Evolutionary conservation across 768 basidiomycete genomes (phyloP), one percentile per base, ranked within the genome.

Genomic region (Tremella yokohamensis): DNA sequence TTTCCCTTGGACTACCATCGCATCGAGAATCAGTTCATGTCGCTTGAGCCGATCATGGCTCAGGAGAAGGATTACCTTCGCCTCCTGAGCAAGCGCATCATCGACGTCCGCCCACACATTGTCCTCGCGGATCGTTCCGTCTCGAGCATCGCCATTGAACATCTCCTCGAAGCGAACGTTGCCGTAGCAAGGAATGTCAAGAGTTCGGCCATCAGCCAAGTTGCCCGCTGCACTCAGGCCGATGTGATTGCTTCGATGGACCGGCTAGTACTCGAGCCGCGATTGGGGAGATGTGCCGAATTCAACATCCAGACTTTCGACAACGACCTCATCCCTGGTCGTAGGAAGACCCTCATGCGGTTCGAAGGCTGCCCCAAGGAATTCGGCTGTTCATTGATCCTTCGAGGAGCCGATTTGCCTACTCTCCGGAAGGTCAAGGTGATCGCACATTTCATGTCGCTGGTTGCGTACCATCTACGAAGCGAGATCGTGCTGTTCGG

Each of bases 221-320:
- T 98, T 47, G 84, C 92, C n/a, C 81, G 93, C 26, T 92, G 92
- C 84, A 94, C 91, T 0, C 90, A 94, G 70, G 89, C 88, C 18
- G 93, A 94, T 64, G 85, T 97, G 13, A 88, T 98, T 72, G 90
- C 90, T 2, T 94, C 91, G 3, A 93, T 96, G 82, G 93, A 96
- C 70, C 88, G 90, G 69, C 81, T 97, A 39, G 90, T 90, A 0
- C 78, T 90, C 58, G 90, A 94, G 70, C 90, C 93, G 7, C 85
- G 85, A 37, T 78, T 97, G 20, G 94, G 94, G 1, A 87, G 94
- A 67, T 98, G 93, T 70, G 79, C 84, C 6, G 83, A 84, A 18
- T 94, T 90, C 76, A 82, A 85, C 34, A 82, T 98, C 6, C 91
- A 96, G 76, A 96, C 96, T 0, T 97, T 88, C 73, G 94, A 97